Conservation (phyloP, 257 asterid species). For the Euphrasia confusa region DNA sequence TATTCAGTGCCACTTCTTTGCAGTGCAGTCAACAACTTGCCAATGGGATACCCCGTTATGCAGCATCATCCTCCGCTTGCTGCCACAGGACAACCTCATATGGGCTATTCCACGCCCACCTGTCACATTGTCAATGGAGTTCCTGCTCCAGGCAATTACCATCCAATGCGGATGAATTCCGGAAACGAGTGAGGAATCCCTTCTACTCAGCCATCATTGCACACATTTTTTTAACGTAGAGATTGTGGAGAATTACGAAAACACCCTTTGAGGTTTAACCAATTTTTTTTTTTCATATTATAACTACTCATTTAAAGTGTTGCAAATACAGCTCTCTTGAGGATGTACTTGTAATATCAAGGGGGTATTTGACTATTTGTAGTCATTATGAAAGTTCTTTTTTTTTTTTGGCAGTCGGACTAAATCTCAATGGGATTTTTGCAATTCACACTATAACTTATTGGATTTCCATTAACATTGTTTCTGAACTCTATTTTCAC, state of each 20-base stretch:
- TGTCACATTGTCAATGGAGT: constrained; percentile 60
- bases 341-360: too few species aligned
- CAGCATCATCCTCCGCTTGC: constrained; percentile 47
- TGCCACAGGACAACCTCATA: constrained; percentile 52
- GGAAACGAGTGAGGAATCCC: constrained; percentile 49
- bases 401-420: not conserved
- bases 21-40: constrained; percentile 76
- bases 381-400: not conserved
- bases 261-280: too few species aligned
- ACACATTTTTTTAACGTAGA: not conserved
- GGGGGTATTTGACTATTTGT: not conserved
- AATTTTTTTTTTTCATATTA: too few species aligned
- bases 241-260: not conserved
- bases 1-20: constrained; percentile 34
- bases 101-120: constrained; percentile 42
- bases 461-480: too few species aligned
- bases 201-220: not conserved
- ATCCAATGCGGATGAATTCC: constrained; percentile 54
- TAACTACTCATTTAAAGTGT: too few species aligned
- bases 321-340: too few species aligned
- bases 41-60: constrained; percentile 69
- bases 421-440: not conserved
- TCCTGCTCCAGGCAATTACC: constrained; percentile 56
- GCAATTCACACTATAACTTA: not conserved
- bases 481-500: too few species aligned